Conservation (phyloP, 106 monocot genomes). For the Apostasia ramifera region DNA sequence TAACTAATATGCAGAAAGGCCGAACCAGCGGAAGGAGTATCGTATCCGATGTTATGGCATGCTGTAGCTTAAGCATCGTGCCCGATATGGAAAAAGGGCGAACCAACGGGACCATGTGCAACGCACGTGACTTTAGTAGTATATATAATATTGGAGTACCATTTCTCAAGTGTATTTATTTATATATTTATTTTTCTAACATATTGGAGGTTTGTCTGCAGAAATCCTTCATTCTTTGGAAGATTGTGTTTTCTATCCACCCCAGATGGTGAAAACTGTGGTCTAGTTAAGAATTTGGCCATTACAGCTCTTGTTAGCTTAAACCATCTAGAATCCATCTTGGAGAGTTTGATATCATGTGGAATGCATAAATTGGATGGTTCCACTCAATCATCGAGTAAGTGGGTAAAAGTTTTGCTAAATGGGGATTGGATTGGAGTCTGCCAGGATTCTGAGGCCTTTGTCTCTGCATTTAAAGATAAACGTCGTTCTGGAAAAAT, state of each 20-base stretch:
- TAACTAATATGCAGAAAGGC: too few relatives aligned
- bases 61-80: too few relatives aligned
- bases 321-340: conserved; percentile 26
- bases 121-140: too few relatives aligned
- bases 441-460: conserved; percentile 44
- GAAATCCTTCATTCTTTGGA: conserved; percentile 93
- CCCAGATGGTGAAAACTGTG: conserved; percentile 97
- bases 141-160: neutral
- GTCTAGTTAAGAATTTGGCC: conserved; percentile 86
- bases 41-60: too few relatives aligned
- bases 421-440: conserved; percentile 90
- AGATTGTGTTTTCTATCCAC: conserved; percentile 91
- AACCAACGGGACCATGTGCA: too few relatives aligned
- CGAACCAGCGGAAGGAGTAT: too few relatives aligned
- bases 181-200: neutral
- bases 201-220: conserved; percentile 27
- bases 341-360: conserved; percentile 47
- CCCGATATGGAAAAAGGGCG: too few relatives aligned
- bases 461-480: conserved; percentile 46
- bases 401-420: conserved; percentile 62
- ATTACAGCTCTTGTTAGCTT: conserved; percentile 73
- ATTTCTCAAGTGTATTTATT: neutral
- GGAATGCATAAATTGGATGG: conserved; percentile 69
- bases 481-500: conserved; percentile 48
- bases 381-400: conserved; percentile 23